Evolutionary conservation across 768 basidiomycete genomes (phyloP), one percentile per base, ranked within the genome.

Genomic region (Xerocomus spinulosus): DNA sequence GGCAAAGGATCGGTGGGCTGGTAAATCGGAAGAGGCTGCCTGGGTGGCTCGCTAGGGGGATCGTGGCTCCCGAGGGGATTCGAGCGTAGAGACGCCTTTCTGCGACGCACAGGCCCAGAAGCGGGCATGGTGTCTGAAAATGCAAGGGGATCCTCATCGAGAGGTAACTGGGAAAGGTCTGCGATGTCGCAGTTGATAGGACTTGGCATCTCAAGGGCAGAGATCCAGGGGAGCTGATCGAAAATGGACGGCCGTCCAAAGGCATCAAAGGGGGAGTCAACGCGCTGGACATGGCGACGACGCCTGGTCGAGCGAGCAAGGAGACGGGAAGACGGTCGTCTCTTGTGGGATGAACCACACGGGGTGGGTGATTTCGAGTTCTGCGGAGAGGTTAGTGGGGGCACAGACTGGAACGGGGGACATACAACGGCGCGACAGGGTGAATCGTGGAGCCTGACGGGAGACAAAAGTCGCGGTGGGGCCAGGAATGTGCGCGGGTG

Each of bases 221-320:
- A 72, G 44, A 83, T 81, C 83, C 84, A 87, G 4, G 84, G 81
- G 9, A 87, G 74, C 23, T 73, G 69, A 68, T 86, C 84, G 60
- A 86, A 83, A 35, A 69, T 54, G 38, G 71, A 54, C 30, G 60
- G 49, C 2, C 68, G 63, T 4, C 55, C 59, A 51, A 59, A 56
- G 32, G 70, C 55, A 34, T 73, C 69, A 48, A 72, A 46, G 24
- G 65, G 66, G 34, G 68, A 73, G 52, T 78, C 76, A 23, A 67
- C 38, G 23, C 70, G 73, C n/a, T 66, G 53, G 28, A 59, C 60
- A n/a, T 70, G 74, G 41, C 73, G 75, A 38, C 70, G 68, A 14
- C 72, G 73, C 50, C 70, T 69, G 9, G 64, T 50, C 5, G 76
- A 66, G 48, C 77, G 74, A 35, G 64, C 56, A 35, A 56, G 38